phyloP scores from a whole-genome alignment of 148 eudicot species.

The Rhododendron molle region DNA sequence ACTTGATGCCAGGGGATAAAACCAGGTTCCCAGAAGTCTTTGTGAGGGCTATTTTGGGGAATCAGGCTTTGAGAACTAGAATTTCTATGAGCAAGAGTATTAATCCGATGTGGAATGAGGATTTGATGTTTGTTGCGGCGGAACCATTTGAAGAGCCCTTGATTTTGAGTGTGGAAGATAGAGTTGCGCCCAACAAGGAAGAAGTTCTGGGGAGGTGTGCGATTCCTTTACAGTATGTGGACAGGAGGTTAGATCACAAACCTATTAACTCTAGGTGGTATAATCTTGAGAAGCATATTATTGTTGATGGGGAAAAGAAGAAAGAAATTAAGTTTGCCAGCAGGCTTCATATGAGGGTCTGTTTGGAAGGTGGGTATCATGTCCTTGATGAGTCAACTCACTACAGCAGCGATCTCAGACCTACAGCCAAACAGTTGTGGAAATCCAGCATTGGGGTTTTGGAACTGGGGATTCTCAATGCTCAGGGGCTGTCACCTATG shows the following conservation, averaged over 20 bases:
- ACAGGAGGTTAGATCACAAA: slow-evolving; percentile 10
- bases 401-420: slow-evolving; percentile 38
- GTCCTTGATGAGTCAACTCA: slow-evolving; percentile 36
- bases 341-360: slow-evolving; percentile 31
- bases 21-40: slow-evolving; percentile 28
- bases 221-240: slow-evolving; percentile 24
- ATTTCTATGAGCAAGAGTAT: slow-evolving; percentile 20
- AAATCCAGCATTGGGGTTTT: slow-evolving; percentile 33
- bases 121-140: slow-evolving; percentile 35
- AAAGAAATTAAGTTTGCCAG: slow-evolving; percentile 27
- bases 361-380: slow-evolving; percentile 44
- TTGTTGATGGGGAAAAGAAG: slow-evolving; percentile 21
- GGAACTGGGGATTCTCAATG: slow-evolving; percentile 34
- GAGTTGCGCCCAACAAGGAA: slow-evolving; percentile 25
- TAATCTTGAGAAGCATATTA: slow-evolving; percentile 30
- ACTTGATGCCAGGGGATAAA: slow-evolving; percentile 25
- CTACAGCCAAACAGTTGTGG: slow-evolving; percentile 38
- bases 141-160: slow-evolving; percentile 42
- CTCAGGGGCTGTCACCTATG: slow-evolving; percentile 36
- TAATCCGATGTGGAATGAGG: slow-evolving; percentile 41
- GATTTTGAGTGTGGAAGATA: slow-evolving; percentile 32
- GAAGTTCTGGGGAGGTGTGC: slow-evolving; percentile 24
- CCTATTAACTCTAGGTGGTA: slow-evolving; percentile 23
- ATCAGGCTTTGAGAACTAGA: slow-evolving; percentile 20
- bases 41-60: slow-evolving; percentile 28